Conservation (phyloP, 768 basidiomycete genomes). For the Cubamyces sp. region DNA sequence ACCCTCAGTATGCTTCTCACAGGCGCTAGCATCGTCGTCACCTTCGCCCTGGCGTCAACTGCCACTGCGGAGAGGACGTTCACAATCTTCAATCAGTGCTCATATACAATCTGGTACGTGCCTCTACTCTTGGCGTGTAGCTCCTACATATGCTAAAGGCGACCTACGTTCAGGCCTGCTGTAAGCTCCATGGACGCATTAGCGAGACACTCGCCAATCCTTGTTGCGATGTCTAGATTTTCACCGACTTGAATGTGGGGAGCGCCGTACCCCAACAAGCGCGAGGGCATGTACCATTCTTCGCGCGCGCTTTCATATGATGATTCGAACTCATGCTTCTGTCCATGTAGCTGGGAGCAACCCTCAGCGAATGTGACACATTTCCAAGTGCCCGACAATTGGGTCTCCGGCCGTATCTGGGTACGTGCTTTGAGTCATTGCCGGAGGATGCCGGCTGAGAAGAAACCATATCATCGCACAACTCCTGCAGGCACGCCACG, state of each 20-base stretch:
- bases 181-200: too few relatives aligned
- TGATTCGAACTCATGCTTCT: too few relatives aligned
- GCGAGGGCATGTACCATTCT: conserved; percentile 32
- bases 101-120: conserved; percentile 45
- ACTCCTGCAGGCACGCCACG: conserved; percentile 38
- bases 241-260: conserved; percentile 39
- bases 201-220: too few relatives aligned
- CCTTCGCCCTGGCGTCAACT: not conserved
- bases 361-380: conserved; percentile 30
- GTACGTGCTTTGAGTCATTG: conserved; percentile 16
- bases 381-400: conserved; percentile 43
- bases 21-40: not conserved
- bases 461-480: too few relatives aligned
- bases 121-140: not conserved
- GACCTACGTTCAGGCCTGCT: too few relatives aligned
- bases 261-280: conserved; percentile 30
- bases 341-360: conserved; percentile 33
- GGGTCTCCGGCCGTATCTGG: conserved; percentile 46
- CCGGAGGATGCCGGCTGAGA: not conserved
- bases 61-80: conserved; percentile 31
- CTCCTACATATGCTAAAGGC: too few relatives aligned
- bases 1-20: not conserved
- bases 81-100: conserved; percentile 43
- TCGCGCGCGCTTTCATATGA: too few relatives aligned
- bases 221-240: conserved; percentile 27